These are phyloP conservation scores for Fusarium sp. DNA, from an alignment of 2,329 filamentous ascomycete genomes.

Conservation along the genomic window DNA sequence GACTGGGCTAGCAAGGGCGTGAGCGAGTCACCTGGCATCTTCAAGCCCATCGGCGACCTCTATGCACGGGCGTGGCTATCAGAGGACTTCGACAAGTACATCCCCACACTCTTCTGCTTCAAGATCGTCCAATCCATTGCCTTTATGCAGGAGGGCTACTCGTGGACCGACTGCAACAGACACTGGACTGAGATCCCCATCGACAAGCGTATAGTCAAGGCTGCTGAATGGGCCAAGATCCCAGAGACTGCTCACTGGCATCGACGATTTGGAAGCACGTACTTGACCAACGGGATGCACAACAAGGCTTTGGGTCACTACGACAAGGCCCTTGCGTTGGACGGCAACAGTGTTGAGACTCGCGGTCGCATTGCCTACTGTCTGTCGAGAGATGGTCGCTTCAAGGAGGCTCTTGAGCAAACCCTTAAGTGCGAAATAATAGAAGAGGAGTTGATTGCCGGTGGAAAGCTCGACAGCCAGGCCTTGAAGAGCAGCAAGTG, in stretches of 20 bases:
- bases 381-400: slow-evolving; percentile 51
- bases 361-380: slow-evolving; percentile 56
- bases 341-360: slow-evolving; percentile 54
- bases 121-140: slow-evolving; percentile 57
- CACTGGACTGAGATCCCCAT: slow-evolving; percentile 53
- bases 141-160: slow-evolving; percentile 53
- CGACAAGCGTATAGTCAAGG: slow-evolving; percentile 51
- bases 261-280: slow-evolving; percentile 55
- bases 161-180: slow-evolving; percentile 51
- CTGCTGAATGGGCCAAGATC: slow-evolving; percentile 52
- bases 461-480: slow-evolving; percentile 40
- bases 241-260: slow-evolving; percentile 53
- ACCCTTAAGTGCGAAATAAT: slow-evolving; percentile 53
- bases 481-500: slow-evolving; percentile 49
- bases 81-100: slow-evolving; percentile 49
- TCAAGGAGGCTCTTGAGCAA: slow-evolving; percentile 50
- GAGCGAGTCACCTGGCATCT: slow-evolving; percentile 46
- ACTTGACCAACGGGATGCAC: slow-evolving; percentile 52
- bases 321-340: slow-evolving; percentile 51
- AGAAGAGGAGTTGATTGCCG: slow-evolving; percentile 48
- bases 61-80: slow-evolving; percentile 56
- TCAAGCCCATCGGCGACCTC: slow-evolving; percentile 53
- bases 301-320: slow-evolving; percentile 52
- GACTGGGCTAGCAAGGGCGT: slow-evolving; percentile 48
- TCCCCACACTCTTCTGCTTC: slow-evolving; percentile 56